Evolutionary conservation across 2,329 filamentous ascomycete genomes (phyloP), one percentile per base, ranked within the genome.

Genomic region (Apiospora hydei): DNA sequence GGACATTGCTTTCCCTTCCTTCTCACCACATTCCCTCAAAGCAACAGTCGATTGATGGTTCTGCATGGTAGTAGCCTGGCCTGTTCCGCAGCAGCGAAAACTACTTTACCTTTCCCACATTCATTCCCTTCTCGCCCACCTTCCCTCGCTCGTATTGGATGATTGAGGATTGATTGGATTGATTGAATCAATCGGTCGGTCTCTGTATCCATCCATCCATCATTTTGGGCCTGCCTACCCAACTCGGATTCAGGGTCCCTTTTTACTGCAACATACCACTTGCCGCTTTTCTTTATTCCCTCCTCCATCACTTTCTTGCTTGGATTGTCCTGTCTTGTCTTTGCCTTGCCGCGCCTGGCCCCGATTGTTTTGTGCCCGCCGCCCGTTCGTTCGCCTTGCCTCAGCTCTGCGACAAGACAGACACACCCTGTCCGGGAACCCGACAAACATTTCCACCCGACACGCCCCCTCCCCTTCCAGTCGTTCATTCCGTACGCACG

Each of bases 331-430:
- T 16, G 24, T 16, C 18, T 16, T 61, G 26, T 18, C 26, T 34
- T 34, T 34, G 51, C 34, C 53, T 61, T 41, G 57, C 57, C 57
- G 34, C 34, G 18, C 57, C 34, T 64, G 30, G 57, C 18, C 34
- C 34, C 34, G 18, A n/a, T 41, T 64, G 30, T 64, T 41, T 64
- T 34, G 34, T 64, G 13, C 57, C 34, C 34, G 21, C 57, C 41
- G 53, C 53, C 26, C 26, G 26, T 30, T 34, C 26, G 26, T 30
- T 34, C 49, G 46, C 46, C 34, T 38, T 53, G 51, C 51, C 30
- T 57, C 57, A 41, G 11, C 34, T 64, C 57, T 64, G 57, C 57
- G 34, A 64, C 57, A 64, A 64, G 57, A n/a, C 30, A 64, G 57
- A n/a, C 30, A 24, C 16, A 61, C 53, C 53, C 34, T 18, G 57